These are phyloP conservation scores for Hordeum pubiflorum DNA, from an alignment of 202 grass and related monocot species.

Conservation along the genomic window DNA sequence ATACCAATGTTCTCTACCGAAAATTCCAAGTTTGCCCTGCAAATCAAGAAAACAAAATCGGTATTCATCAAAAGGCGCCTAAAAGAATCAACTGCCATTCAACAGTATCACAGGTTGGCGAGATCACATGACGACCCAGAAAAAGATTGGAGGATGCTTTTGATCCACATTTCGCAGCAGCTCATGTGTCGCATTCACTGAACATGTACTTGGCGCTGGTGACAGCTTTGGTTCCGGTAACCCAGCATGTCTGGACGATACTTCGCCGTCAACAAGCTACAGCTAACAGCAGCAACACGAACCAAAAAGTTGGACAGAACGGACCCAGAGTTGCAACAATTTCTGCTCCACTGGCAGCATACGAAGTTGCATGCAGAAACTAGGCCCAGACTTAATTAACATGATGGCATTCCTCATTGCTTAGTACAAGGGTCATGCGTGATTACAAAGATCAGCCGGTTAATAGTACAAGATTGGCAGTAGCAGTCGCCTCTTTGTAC, in stretches of 20 bases:
- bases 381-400: neutral
- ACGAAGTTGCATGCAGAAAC: neutral
- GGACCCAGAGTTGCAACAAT: neutral
- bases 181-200: constrained; percentile 10
- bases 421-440: constrained; percentile 14
- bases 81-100: neutral
- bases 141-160: constrained; percentile 2
- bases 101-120: neutral
- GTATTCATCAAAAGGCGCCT: neutral
- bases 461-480: constrained; percentile 2
- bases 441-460: constrained; percentile 6
- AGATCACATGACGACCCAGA: constrained; percentile 10
- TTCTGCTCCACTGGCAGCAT: neutral
- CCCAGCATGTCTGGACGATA: neutral
- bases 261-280: neutral
- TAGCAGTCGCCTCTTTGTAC: constrained; percentile 35
- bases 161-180: constrained; percentile 11
- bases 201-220: neutral
- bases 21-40: neutral
- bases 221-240: neutral
- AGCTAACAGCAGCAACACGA: neutral
- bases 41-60: neutral
- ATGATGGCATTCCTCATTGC: neutral
- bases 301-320: neutral
- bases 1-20: neutral